These are phyloP conservation scores for Lachancea sp. DNA, from an alignment of 805 yeast species.

Conservation along the genomic window DNA sequence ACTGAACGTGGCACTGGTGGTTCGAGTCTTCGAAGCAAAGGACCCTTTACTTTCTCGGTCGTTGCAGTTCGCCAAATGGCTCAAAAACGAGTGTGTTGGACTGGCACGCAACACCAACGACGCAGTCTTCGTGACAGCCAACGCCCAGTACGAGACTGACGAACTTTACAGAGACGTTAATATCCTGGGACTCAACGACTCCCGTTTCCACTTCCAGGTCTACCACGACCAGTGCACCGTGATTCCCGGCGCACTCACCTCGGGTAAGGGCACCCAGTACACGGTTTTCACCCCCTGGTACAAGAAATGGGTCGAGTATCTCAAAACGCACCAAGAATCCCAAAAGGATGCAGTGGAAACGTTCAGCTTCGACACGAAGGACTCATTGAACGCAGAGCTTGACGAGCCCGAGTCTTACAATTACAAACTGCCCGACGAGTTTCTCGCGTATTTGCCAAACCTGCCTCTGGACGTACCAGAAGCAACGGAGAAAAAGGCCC, in stretches of 20 bases:
- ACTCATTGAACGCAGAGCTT: constrained; percentile 8
- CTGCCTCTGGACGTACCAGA: constrained; percentile 9
- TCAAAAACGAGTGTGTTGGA: constrained; percentile 15
- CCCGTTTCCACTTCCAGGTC: constrained; percentile 12
- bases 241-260: constrained; percentile 35
- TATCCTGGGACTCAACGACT: constrained; percentile 6
- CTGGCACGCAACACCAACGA: neutral
- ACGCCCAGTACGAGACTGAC: constrained; percentile 35
- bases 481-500: constrained; percentile 19
- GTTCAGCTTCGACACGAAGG: neutral
- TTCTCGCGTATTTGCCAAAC: constrained; percentile 14
- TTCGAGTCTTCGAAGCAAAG: constrained; percentile 21
- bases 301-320: constrained; percentile 36
- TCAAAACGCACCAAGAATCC: constrained; percentile 17
- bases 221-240: constrained; percentile 41
- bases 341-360: constrained; percentile 6
- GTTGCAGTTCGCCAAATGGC: constrained; percentile 19
- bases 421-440: constrained; percentile 18
- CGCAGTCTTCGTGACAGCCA: constrained; percentile 19
- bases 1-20: constrained; percentile 35
- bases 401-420: constrained; percentile 5
- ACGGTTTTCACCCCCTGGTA: constrained; percentile 47
- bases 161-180: constrained; percentile 30
- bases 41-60: constrained; percentile 13
- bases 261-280: constrained; percentile 40